A percentile compares a stretch with the other conserved stretches of the same genome.
phyloP scores from a whole-genome alignment of 2,329 filamentous ascomycete species.

The Lachnellula arida region DNA sequence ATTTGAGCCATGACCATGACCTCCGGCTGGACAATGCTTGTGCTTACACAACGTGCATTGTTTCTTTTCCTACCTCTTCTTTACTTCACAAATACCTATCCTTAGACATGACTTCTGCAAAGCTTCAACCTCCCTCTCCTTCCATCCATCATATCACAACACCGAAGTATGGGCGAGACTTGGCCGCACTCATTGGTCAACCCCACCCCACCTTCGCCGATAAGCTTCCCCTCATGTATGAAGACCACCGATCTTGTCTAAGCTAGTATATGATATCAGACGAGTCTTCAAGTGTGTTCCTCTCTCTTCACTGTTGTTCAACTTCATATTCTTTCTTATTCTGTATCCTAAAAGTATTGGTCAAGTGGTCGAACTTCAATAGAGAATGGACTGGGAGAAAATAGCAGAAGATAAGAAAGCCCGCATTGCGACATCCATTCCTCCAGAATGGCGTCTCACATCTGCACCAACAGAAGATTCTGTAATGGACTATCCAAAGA shows the following conservation, averaged over 20 bases:
- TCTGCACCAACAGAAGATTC: constrained; percentile 10
- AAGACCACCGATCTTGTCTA: neutral
- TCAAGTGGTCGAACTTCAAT: neutral
- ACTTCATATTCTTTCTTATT: neutral
- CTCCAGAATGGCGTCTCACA: constrained; percentile 23
- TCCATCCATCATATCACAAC: neutral
- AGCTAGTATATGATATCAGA: too few relatives aligned
- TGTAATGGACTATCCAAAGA: constrained; percentile 21
- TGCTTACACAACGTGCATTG: neutral
- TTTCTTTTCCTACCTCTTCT: neutral
- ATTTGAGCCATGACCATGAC: neutral
- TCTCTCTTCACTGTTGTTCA: neutral
- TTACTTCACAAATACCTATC: neutral
- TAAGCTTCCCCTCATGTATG: neutral
- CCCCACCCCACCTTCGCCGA: neutral
- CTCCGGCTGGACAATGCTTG: neutral
- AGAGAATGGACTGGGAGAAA: constrained; percentile 20
- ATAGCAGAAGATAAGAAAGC: constrained; percentile 19
- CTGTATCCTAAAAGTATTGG: too few relatives aligned
- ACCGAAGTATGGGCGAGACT: neutral
- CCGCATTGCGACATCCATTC: constrained; percentile 20
- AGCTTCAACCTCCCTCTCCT: neutral
- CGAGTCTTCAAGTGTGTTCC: too few relatives aligned
- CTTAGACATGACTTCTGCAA: neutral
- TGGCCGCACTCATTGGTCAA: neutral